These are phyloP conservation scores for Chrysanthemum makinoi DNA, from an alignment of 129 eudicot genomes.

Conservation along the genomic window DNA sequence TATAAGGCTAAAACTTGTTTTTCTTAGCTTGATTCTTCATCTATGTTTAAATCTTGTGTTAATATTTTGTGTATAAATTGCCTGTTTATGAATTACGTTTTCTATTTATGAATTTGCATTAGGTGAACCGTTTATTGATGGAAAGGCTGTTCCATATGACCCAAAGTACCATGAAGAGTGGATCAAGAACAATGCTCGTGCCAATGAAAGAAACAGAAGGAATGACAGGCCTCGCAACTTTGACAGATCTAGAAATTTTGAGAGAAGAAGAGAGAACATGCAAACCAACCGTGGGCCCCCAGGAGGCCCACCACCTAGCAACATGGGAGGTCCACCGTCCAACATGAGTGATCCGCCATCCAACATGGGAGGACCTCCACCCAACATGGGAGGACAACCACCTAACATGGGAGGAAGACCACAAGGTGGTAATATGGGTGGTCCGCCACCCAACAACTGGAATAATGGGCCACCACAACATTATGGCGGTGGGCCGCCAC, in stretches of 20 bases:
- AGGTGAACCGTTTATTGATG: constrained; percentile 96
- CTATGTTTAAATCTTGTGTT: no score
- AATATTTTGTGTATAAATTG: background rate
- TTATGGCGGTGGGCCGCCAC: constrained; percentile 29
- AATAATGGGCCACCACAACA: constrained; percentile 10
- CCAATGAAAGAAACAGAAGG: constrained; percentile 83
- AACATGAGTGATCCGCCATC: constrained; percentile 12
- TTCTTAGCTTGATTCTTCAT: background rate
- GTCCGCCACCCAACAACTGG: constrained; percentile 5
- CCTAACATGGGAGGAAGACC: constrained; percentile 32
- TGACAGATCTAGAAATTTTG: constrained; percentile 77
- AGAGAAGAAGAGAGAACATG: constrained; percentile 62
- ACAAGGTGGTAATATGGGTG: constrained; percentile 23
- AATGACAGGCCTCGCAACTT: constrained; percentile 86
- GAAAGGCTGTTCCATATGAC: constrained; percentile 92
- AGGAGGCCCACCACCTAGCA: constrained; percentile 12
- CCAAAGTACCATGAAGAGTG: constrained; percentile 96
- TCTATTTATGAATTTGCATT: constrained; percentile 3
- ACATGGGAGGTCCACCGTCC: constrained; percentile 10
- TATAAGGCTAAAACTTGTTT: background rate
- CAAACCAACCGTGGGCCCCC: constrained; percentile 39
- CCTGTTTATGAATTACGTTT: background rate
- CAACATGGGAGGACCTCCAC: constrained; percentile 17
- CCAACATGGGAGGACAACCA: constrained; percentile 11
- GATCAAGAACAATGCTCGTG: constrained; percentile 82